phyloP scores from a whole-genome alignment of 2,329 filamentous ascomycete genomes.

The Neonectria hederae region DNA sequence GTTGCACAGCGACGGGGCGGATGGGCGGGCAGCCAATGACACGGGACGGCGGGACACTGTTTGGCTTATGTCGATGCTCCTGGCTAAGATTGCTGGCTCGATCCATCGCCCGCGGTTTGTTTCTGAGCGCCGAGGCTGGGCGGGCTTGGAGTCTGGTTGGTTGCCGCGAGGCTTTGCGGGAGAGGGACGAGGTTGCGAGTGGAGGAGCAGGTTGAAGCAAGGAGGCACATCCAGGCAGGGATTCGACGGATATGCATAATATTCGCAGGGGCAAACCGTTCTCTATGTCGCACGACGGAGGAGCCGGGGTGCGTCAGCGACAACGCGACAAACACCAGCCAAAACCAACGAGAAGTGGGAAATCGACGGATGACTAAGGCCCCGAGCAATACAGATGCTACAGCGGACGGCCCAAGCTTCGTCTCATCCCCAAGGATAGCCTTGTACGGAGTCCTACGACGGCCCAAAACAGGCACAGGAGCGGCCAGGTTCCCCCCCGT shows the following conservation, averaged over 20 bases:
- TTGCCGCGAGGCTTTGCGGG: neutral
- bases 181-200: neutral
- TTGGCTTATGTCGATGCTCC: slow-evolving; percentile 19
- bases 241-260: slow-evolving; percentile 23
- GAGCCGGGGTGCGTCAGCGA: slow-evolving; percentile 3
- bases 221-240: neutral
- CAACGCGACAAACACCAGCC: neutral
- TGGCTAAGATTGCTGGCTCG: slow-evolving; percentile 19
- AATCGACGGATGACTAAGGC: slow-evolving; percentile 16
- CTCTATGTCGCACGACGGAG: slow-evolving; percentile 19
- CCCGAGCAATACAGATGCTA: slow-evolving; percentile 18
- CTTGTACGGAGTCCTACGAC: neutral
- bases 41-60: neutral
- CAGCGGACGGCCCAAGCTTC: slow-evolving; percentile 30
- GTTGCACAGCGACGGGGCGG: slow-evolving; percentile 14
- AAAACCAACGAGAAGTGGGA: neutral
- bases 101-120: slow-evolving; percentile 6
- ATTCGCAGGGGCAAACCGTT: slow-evolving; percentile 24
- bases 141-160: neutral
- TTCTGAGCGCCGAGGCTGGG: neutral
- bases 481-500: slow-evolving; percentile 10
- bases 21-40: slow-evolving; percentile 9
- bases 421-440: slow-evolving; percentile 27
- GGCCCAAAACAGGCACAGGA: slow-evolving; percentile 16
- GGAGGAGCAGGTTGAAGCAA: neutral